Evolutionary conservation across 2,329 filamentous ascomycete species (phyloP).

Genomic region (Fusarium nygamai): DNA sequence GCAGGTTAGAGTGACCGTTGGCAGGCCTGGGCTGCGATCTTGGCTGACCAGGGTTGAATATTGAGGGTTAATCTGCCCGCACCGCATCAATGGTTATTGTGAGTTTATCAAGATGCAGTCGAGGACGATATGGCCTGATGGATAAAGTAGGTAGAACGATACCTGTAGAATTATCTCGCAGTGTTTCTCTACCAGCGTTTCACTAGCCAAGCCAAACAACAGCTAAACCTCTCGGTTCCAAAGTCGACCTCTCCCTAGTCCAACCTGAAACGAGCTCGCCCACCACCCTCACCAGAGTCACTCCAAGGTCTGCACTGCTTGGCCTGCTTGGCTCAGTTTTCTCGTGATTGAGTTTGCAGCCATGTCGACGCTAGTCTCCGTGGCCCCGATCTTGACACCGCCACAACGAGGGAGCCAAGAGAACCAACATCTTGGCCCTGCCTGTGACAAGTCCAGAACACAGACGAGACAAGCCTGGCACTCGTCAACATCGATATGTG

Average conservation of each 20-base stretch:
- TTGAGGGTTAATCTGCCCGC: background rate
- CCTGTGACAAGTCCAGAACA: conserved; percentile 26
- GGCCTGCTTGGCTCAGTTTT: background rate
- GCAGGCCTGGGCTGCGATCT: background rate
- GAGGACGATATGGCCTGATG: background rate
- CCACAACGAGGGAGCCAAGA: conserved; percentile 9
- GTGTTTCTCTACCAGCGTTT: background rate
- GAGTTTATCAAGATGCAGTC: background rate
- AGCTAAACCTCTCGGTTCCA: background rate
- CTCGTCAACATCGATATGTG: conserved; percentile 5
- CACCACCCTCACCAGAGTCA: conserved; percentile 30
- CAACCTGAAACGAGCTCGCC: conserved; percentile 41
- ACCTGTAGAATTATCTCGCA: background rate
- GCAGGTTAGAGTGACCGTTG: conserved; percentile 25
- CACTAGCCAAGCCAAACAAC: background rate
- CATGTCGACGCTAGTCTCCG: conserved; percentile 16
- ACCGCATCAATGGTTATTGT: background rate
- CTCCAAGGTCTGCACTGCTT: background rate
- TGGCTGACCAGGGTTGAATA: conserved; percentile 5
- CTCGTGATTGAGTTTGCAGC: background rate
- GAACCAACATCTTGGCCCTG: conserved; percentile 7
- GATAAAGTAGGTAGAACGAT: background rate
- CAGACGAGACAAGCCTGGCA: conserved; percentile 29
- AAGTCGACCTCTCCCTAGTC: conserved; percentile 10
- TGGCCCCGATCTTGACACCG: conserved; percentile 40